Percentiles rank a stretch among this genome's conserved stretches.
phyloP scores from a whole-genome alignment of 176 grass and related monocot species.

The Musa itinerans region DNA sequence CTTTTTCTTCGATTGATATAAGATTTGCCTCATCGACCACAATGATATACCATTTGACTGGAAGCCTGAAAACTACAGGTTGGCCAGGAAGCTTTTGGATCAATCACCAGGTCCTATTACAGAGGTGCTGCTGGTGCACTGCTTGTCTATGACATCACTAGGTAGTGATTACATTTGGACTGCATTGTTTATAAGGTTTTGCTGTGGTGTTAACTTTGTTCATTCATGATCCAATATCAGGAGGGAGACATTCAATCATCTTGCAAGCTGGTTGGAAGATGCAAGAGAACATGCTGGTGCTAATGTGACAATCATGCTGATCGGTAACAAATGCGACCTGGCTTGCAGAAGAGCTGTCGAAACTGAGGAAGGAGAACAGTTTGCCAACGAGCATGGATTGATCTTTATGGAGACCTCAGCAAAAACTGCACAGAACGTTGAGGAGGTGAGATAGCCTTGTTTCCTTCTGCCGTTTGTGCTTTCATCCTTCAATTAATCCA shows the following conservation, averaged over 20 bases:
- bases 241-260: not conserved
- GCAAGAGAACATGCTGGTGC: not conserved
- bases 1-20: not conserved
- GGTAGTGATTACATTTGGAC: not conserved
- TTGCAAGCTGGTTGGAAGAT: not conserved
- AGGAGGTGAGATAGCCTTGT: not conserved
- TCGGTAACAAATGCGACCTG: not conserved
- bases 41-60: not conserved
- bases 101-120: not conserved
- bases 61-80: not conserved
- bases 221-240: not conserved
- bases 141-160: not conserved
- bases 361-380: not conserved
- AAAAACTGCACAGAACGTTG: not conserved
- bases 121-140: not conserved
- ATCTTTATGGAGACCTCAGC: not conserved
- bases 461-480: not conserved
- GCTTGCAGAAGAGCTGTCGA: not conserved
- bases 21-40: conserved; percentile 2
- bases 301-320: not conserved
- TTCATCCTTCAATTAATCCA: not conserved
- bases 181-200: not conserved
- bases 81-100: not conserved
- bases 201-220: not conserved
- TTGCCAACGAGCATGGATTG: not conserved